phyloP scores from a whole-genome alignment of 257 asterid species.

The Rhazya stricta region DNA sequence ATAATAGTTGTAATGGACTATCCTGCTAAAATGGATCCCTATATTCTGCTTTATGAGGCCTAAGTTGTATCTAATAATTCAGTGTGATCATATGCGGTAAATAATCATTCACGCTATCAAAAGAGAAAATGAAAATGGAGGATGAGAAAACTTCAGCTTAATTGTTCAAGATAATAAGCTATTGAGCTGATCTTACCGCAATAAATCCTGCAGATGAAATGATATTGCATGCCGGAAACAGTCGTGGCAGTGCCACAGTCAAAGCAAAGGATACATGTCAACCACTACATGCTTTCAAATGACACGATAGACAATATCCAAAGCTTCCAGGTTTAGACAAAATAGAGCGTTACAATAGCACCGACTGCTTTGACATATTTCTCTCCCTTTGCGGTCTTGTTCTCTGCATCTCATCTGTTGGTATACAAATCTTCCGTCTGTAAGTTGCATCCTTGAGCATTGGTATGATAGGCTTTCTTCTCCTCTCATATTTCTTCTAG shows the following conservation, averaged over 20 bases:
- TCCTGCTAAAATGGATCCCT: not conserved
- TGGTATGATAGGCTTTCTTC: constrained; percentile 3
- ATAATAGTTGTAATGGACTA: not conserved
- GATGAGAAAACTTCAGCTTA: not conserved
- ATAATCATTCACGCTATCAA: not conserved
- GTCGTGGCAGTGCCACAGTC: constrained; percentile 8
- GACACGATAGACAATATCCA: constrained; percentile 3
- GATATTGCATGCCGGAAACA: not conserved
- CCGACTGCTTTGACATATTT: not conserved
- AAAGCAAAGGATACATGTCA: constrained; percentile 7
- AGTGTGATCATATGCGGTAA: not conserved
- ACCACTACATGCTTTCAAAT: not conserved
- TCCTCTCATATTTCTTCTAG: constrained; percentile 5
- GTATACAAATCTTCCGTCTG: constrained; percentile 1
- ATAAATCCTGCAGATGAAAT: constrained; percentile 2
- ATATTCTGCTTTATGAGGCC: not conserved
- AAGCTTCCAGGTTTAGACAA: constrained; percentile 7
- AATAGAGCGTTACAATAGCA: constrained; percentile 8
- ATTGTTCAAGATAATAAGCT: not conserved
- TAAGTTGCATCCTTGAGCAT: not conserved
- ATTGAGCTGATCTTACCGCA: not conserved
- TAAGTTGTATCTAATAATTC: not conserved
- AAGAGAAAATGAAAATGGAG: not conserved
- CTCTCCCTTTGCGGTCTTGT: not conserved
- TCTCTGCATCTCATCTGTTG: not conserved